Percentiles rank a stretch among this genome's conserved stretches.
Conservation (phyloP, 306 rosid genomes). For the Mucuna pruriens region DNA sequence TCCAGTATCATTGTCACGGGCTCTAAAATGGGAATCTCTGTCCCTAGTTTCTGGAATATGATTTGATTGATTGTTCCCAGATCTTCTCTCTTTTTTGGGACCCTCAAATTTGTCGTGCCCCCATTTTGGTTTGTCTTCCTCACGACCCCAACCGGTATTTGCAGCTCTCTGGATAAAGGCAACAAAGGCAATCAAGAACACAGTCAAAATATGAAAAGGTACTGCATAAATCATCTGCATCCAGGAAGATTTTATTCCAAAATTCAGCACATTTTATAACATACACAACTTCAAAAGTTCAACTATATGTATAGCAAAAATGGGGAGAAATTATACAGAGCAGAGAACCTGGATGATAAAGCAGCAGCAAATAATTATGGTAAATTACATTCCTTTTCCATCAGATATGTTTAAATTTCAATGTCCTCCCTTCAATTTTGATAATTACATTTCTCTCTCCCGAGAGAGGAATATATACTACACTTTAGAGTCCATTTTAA, state of each 20-base stretch:
- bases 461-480: background rate
- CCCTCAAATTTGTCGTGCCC: conserved; percentile 73
- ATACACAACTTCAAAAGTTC: background rate
- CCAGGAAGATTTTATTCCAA: background rate
- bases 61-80: conserved; percentile 35
- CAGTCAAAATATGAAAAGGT: background rate
- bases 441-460: background rate
- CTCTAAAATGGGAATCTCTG: conserved; percentile 44
- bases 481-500: background rate
- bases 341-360: background rate
- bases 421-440: background rate
- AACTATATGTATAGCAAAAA: conserved; percentile 17
- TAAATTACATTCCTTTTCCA: background rate
- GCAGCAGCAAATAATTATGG: background rate
- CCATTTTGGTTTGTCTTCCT: conserved; percentile 61
- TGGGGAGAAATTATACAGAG: conserved; percentile 7
- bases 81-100: conserved; percentile 52
- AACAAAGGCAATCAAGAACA: conserved; percentile 36
- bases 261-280: conserved; percentile 17
- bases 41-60: conserved; percentile 46
- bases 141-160: conserved; percentile 90
- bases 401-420: background rate
- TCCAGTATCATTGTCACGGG: conserved; percentile 38
- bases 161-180: conserved; percentile 81
- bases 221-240: background rate